A percentile compares a stretch with the other conserved stretches of the same genome.
These are phyloP conservation scores for Fusarium sp. DNA, from an alignment of 2,329 filamentous ascomycete genomes.

Conservation along the genomic window DNA sequence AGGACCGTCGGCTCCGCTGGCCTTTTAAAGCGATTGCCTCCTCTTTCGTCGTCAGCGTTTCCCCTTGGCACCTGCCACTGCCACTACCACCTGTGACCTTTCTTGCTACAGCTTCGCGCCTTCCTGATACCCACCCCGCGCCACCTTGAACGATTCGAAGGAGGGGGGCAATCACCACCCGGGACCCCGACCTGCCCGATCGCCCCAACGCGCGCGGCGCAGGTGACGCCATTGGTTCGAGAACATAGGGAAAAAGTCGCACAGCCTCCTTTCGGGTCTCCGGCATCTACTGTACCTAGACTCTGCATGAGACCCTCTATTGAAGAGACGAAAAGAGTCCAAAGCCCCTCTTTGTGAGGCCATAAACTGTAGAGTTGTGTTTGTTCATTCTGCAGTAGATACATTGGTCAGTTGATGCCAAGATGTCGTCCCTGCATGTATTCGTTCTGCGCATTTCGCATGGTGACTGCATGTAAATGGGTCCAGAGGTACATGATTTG, in stretches of 20 bases:
- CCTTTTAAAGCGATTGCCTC: conserved; percentile 28
- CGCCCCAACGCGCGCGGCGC: conserved; percentile 25
- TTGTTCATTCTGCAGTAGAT: not conserved
- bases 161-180: conserved; percentile 29
- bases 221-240: conserved; percentile 36
- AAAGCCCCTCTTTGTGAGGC: not conserved
- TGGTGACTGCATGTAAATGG: not conserved
- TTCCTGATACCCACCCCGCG: conserved; percentile 18
- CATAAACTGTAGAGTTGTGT: not conserved
- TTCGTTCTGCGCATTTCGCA: not conserved
- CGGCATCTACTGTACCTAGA: not conserved
- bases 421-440: conserved; percentile 1
- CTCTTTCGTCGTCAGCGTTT: conserved; percentile 6
- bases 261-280: conserved; percentile 28
- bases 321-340: not conserved
- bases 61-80: conserved; percentile 32
- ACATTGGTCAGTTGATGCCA: not conserved
- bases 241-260: conserved; percentile 9
- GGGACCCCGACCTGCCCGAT: conserved; percentile 12
- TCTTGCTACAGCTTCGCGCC: conserved; percentile 20
- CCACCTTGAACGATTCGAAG: conserved; percentile 18
- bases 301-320: not conserved
- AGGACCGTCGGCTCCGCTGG: not conserved
- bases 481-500: not conserved
- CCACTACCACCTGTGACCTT: conserved; percentile 25